Evolutionary conservation across 2,329 filamentous ascomycete species (phyloP).

Genomic region (Sarocladium brachiariae): DNA sequence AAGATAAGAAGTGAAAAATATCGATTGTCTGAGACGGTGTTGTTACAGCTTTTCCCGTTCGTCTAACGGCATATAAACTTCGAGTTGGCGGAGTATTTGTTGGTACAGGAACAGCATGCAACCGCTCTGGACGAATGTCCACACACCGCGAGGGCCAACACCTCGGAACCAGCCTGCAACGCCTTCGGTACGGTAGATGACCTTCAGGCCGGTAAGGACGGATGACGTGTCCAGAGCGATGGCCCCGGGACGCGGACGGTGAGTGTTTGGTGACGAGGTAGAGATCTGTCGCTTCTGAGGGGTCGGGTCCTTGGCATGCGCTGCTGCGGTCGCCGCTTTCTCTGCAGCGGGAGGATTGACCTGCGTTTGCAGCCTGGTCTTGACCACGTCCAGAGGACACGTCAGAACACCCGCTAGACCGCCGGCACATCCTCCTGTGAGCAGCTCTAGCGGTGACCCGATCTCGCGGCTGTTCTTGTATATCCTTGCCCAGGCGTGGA

Average conservation of each 20-base stretch:
- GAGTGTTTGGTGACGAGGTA: constrained; percentile 81
- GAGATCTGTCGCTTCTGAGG: constrained; percentile 70
- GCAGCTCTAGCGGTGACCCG: constrained; percentile 74
- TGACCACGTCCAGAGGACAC: constrained; percentile 94
- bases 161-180: constrained; percentile 88
- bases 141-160: constrained; percentile 85
- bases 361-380: constrained; percentile 93
- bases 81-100: constrained; percentile 71
- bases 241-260: constrained; percentile 71
- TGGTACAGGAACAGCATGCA: constrained; percentile 97
- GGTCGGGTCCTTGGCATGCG: constrained; percentile 25
- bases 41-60: constrained; percentile 21
- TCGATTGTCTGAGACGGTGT: not conserved
- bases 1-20: too few species aligned
- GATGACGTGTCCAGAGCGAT: constrained; percentile 83
- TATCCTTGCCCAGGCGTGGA: constrained; percentile 70
- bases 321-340: constrained; percentile 17
- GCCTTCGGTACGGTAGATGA: constrained; percentile 89
- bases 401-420: constrained; percentile 91
- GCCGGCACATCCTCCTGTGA: constrained; percentile 84
- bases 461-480: constrained; percentile 80
- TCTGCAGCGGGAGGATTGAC: constrained; percentile 37
- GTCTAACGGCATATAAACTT: constrained; percentile 34
- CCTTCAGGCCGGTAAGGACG: constrained; percentile 71
- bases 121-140: constrained; percentile 95